phyloP scores from a whole-genome alignment of 208 protist genomes.

The Leptomonas seymouri region DNA sequence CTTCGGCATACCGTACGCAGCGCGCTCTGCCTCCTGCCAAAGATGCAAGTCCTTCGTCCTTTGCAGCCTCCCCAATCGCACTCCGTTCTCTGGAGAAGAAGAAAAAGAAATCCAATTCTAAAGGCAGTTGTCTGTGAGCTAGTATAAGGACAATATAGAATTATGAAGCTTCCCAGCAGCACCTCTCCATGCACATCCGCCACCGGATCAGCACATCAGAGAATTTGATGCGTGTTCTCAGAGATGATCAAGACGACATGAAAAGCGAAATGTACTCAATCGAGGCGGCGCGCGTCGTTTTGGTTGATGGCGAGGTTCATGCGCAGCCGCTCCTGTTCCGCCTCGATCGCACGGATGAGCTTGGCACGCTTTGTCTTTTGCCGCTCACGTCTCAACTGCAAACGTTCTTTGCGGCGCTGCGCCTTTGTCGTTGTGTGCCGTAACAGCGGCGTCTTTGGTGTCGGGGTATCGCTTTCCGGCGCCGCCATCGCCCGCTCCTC shows the following conservation, averaged over 20 bases:
- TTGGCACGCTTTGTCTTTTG: conserved; percentile 36
- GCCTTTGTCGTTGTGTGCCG: not conserved
- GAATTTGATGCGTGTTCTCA: not conserved
- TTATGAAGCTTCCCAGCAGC: too few species aligned
- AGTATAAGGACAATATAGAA: not conserved
- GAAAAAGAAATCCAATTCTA: not conserved
- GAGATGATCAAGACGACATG: not conserved
- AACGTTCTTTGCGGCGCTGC: conserved; percentile 7
- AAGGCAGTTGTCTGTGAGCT: not conserved
- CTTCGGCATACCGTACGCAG: too few species aligned
- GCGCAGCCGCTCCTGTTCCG: conserved; percentile 77
- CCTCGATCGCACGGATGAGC: conserved; percentile 72
- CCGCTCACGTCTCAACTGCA: conserved; percentile 24
- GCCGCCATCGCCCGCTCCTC: too few species aligned
- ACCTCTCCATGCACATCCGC: too few species aligned
- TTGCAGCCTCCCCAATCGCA: too few species aligned
- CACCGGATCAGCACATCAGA: too few species aligned
- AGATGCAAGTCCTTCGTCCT: too few species aligned
- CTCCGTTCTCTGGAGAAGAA: not conserved
- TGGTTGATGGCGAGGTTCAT: conserved; percentile 61
- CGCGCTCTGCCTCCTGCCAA: too few species aligned
- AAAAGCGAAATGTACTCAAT: conserved; percentile 3
- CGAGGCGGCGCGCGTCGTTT: conserved; percentile 38
- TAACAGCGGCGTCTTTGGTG: not conserved
- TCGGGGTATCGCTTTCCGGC: too few species aligned